phyloP scores from a whole-genome alignment of 1,284 basidiomycete species.

The Irpex sp. region DNA sequence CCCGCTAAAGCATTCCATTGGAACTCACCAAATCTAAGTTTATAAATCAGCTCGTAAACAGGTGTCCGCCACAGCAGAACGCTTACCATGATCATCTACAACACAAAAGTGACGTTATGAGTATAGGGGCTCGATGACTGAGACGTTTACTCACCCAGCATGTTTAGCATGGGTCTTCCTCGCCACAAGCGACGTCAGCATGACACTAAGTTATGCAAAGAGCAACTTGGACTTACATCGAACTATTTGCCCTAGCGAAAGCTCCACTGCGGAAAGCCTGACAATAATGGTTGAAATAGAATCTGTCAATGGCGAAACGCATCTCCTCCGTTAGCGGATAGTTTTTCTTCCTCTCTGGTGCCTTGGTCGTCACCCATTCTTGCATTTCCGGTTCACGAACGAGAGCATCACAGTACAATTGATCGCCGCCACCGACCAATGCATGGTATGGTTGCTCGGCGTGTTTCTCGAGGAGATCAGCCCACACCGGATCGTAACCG shows the following conservation, averaged over 20 bases:
- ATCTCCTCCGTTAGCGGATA: conserved; percentile 76
- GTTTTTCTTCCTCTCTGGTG: conserved; percentile 60
- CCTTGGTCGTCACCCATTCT: conserved; percentile 75
- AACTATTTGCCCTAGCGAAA: conserved; percentile 89
- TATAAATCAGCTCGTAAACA: conserved; percentile 5
- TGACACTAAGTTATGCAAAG: not conserved
- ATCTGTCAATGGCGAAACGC: conserved; percentile 78
- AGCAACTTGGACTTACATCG: conserved; percentile 64
- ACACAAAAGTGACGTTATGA: not conserved
- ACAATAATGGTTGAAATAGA: conserved; percentile 91
- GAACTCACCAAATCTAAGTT: conserved; percentile 40
- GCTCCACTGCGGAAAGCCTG: conserved; percentile 83
- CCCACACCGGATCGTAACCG: conserved; percentile 91
- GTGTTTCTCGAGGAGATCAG: conserved; percentile 84
- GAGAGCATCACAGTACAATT: conserved; percentile 76
- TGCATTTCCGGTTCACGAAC: conserved; percentile 75
- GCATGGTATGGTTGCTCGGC: conserved; percentile 80
- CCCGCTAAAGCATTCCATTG: conserved; percentile 21
- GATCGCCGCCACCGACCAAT: conserved; percentile 83
- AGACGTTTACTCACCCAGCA: not conserved
- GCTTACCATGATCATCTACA: conserved; percentile 73
- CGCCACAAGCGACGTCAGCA: not conserved
- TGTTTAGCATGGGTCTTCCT: conserved; percentile 8
- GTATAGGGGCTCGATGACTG: not conserved
- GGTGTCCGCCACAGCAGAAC: not conserved